Conservation (phyloP, 345 rosid species). For the Conringia planisiliqua region DNA sequence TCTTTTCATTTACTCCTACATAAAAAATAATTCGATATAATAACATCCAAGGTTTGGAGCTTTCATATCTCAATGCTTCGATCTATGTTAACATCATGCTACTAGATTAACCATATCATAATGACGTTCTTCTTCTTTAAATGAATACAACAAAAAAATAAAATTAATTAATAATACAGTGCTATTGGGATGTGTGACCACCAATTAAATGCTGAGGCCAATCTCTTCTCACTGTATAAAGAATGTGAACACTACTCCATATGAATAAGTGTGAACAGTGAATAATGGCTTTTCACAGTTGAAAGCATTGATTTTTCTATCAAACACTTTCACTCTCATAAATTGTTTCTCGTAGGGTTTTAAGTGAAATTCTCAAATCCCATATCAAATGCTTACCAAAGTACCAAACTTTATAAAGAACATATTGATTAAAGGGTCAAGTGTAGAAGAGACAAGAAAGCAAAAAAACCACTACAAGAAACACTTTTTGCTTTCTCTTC, state of each 20-base stretch:
- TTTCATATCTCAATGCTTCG: constrained; percentile 8
- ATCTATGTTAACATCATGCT: constrained; percentile 10
- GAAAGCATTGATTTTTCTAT: constrained; percentile 29
- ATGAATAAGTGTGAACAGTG: not conserved
- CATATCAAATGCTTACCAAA: not conserved
- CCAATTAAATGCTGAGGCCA: constrained; percentile 25
- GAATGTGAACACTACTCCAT: constrained; percentile 20
- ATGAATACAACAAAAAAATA: not conserved
- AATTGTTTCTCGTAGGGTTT: not conserved
- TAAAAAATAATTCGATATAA: not conserved
- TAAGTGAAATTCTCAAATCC: constrained; percentile 13
- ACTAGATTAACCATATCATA: not conserved
- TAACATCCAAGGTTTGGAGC: constrained; percentile 10
- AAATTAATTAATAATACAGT: not conserved
- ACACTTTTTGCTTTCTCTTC: constrained; percentile 21
- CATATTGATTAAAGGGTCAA: not conserved
- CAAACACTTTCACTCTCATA: constrained; percentile 13
- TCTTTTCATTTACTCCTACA: constrained; percentile 17
- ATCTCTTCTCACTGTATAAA: not conserved
- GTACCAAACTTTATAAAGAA: constrained; percentile 1
- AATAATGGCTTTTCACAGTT: constrained; percentile 9
- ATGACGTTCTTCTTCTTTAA: not conserved
- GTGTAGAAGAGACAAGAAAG: constrained; percentile 14
- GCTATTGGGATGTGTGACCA: constrained; percentile 29
- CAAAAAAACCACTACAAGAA: constrained; percentile 23